A percentile compares a stretch with the other conserved stretches of the same genome.
Conservation (phyloP, 495 filamentous ascomycete species). For the Penicillium pulvis region DNA sequence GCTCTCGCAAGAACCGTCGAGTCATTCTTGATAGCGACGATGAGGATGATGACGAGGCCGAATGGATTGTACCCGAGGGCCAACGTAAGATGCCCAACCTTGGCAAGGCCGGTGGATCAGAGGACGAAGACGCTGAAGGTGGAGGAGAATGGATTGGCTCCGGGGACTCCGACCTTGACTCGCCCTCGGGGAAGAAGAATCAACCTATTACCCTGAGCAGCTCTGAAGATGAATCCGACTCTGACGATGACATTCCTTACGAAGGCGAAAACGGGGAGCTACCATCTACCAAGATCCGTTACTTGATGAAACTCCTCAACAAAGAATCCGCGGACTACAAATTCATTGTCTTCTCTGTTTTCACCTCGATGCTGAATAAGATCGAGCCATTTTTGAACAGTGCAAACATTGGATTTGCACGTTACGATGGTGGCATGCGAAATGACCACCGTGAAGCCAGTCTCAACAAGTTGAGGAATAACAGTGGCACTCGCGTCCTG, state of each 20-base stretch:
- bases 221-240: constrained; percentile 26
- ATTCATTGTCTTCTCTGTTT: constrained; percentile 97
- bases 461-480: constrained; percentile 71
- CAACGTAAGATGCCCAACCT: constrained; percentile 59
- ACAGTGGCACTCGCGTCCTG: constrained; percentile 71
- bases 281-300: constrained; percentile 87
- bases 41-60: constrained; percentile 68
- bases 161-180: constrained; percentile 57
- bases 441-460: constrained; percentile 91
- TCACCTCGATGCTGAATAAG: constrained; percentile 96
- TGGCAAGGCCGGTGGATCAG: constrained; percentile 76
- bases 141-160: constrained; percentile 76
- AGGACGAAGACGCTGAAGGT: constrained; percentile 85
- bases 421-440: constrained; percentile 95
- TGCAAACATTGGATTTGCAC: constrained; percentile 72
- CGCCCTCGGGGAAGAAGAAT: constrained; percentile 31
- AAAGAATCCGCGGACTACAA: constrained; percentile 79
- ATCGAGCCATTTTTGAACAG: constrained; percentile 85
- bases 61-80: constrained; percentile 72
- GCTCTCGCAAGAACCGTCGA: constrained; percentile 52
- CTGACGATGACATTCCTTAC: constrained; percentile 40
- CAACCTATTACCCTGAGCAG: constrained; percentile 17
- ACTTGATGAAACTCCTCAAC: constrained; percentile 77
- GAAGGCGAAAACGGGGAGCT: constrained; percentile 55
- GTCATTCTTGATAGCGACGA: constrained; percentile 66